These are phyloP conservation scores for Trichoderma arundinaceum DNA, from an alignment of 2,329 filamentous ascomycete species.

Conservation along the genomic window DNA sequence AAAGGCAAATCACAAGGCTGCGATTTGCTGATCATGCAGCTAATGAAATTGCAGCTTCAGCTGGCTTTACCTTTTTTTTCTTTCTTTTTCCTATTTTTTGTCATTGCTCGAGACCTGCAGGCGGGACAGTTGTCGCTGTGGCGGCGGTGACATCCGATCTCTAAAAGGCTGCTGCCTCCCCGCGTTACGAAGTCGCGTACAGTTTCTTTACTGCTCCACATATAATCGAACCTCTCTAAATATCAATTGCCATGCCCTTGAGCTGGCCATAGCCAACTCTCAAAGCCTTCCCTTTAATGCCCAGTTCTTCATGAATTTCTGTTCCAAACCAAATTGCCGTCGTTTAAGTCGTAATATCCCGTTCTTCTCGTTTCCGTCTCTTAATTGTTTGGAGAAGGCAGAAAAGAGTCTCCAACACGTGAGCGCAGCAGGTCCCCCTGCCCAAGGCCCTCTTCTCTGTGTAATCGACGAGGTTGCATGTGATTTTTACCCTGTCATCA, in stretches of 20 bases:
- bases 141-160: not conserved
- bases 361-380: not conserved
- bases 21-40: not conserved
- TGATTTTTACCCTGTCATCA: not conserved
- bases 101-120: not conserved
- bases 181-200: not conserved
- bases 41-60: not conserved
- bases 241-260: not conserved
- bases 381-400: not conserved
- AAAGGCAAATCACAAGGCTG: not conserved
- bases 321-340: not conserved
- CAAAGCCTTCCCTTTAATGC: not conserved
- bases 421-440: not conserved
- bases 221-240: not conserved
- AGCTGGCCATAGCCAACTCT: too few relatives aligned
- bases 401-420: too few relatives aligned
- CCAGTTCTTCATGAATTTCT: not conserved
- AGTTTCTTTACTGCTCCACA: not conserved
- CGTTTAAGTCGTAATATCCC: too few relatives aligned
- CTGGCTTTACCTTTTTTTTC: not conserved
- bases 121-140: not conserved
- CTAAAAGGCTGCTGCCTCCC: not conserved
- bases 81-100: not conserved
- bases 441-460: not conserved
- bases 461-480: not conserved